Evolutionary conservation across 1,139 yeast species (phyloP), one percentile per base, ranked within the genome.

Genomic region (Nakaseomyces glabratus): DNA sequence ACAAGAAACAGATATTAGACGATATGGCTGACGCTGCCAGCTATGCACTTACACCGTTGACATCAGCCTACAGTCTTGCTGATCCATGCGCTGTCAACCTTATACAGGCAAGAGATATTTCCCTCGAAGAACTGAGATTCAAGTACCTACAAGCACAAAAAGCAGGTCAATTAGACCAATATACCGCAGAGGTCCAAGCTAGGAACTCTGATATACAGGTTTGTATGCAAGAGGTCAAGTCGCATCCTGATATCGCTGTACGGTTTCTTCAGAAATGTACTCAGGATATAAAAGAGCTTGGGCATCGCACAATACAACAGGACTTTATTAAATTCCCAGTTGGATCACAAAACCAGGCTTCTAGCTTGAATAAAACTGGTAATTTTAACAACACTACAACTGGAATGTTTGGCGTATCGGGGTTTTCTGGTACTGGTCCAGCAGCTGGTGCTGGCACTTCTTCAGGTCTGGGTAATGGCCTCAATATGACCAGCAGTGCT

Each of bases 41-140:
- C 9, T 36, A 54, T 16, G 47, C 48, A 31, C 28, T 36, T 20
- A 38, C 35, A 9, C 55, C 60, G 4, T 39, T 61, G 4, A 54
- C 63, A 5, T 52, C 69, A 0, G 43, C 61, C 1, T 65, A 62
- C 45, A 62, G 69, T 28, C 43, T 63, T 20, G 56, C 55, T 1
- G 47, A 49, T 3, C 69, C 69, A 0, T 64, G 65, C 2, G 53
- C 57, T 3, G 51, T 56, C 16, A 69, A 68, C 40, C 49, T 75
- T 28, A 71, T 76, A 5, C 48, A 60, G 2, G 73, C 68, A 0
- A 56, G 79, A 44, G 84, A 77, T 45, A 50, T 68, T 19, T 74
- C 82, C 0, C 64, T 61, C 22, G 82, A 76, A 43, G 84, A 77
- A 47, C 57, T 62, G 24, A 57, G 82, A 36, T 58, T 67, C 37